phyloP scores from a whole-genome alignment of 129 eudicot genomes.

The Saposhnikovia divaricata region DNA sequence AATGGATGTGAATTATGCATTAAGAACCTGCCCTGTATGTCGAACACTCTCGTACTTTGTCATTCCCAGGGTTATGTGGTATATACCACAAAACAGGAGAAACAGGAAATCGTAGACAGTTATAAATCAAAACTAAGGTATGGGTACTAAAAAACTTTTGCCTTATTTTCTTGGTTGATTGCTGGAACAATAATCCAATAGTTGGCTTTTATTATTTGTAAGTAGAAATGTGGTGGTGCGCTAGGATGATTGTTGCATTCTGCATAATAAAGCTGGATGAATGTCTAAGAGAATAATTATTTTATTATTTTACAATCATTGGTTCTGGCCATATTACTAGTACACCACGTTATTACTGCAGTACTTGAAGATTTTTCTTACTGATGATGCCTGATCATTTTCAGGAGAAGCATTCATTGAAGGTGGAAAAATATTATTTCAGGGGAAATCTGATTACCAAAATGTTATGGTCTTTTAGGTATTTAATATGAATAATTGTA shows the following conservation, averaged over 20 bases:
- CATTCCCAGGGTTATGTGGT: slow-evolving; percentile 92
- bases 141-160: not conserved
- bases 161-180: not conserved
- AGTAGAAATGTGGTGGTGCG: not conserved
- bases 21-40: slow-evolving; percentile 90
- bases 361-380: not conserved
- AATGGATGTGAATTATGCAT: slow-evolving; percentile 73
- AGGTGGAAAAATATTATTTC: slow-evolving; percentile 67
- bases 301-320: not conserved
- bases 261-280: not conserved
- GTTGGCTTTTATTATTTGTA: not conserved
- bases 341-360: not conserved
- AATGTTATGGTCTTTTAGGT: slow-evolving; percentile 93
- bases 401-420: slow-evolving; percentile 95
- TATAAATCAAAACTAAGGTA: slow-evolving; percentile 7
- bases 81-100: slow-evolving; percentile 60
- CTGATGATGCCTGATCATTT: slow-evolving; percentile 6
- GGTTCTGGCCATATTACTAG: not conserved
- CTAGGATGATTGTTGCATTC: not conserved
- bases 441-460: slow-evolving; percentile 77
- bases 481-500: not conserved
- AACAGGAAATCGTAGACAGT: slow-evolving; percentile 65
- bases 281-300: not conserved
- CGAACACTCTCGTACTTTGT: slow-evolving; percentile 88
- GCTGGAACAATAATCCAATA: not conserved